Conservation (phyloP, 2,329 filamentous ascomycete species). For the Biscogniauxia sp. region DNA sequence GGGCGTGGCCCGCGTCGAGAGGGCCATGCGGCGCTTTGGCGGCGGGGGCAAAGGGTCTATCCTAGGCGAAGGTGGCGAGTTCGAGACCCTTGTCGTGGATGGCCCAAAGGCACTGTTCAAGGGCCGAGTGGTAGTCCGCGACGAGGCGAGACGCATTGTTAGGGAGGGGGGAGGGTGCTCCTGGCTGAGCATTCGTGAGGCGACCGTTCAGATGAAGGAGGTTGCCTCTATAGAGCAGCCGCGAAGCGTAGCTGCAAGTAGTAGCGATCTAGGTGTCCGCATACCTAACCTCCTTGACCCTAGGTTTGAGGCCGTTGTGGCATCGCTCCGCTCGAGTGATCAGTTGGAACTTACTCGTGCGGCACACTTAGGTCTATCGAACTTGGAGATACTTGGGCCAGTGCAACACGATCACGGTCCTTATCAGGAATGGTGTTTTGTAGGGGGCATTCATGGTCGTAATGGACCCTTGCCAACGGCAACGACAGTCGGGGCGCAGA, state of each 20-base stretch:
- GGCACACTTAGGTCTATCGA: constrained; percentile 3
- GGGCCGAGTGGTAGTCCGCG: constrained; percentile 62
- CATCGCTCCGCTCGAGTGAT: constrained; percentile 16
- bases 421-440: constrained; percentile 38
- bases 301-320: constrained; percentile 49
- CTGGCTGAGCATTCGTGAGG: constrained; percentile 64
- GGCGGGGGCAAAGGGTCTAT: constrained; percentile 64
- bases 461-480: constrained; percentile 4
- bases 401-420: not conserved
- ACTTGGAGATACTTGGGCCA: not conserved
- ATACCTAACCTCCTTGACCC: constrained; percentile 67
- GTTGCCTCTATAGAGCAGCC: constrained; percentile 1
- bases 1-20: constrained; percentile 47
- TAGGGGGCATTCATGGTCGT: constrained; percentile 26
- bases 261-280: constrained; percentile 37
- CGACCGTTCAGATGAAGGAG: constrained; percentile 49
- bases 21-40: constrained; percentile 66
- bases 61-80: constrained; percentile 91
- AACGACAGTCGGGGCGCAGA: constrained; percentile 46
- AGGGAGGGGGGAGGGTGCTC: constrained; percentile 73
- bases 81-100: constrained; percentile 85
- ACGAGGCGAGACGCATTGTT: constrained; percentile 51
- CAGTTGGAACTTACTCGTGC: constrained; percentile 4
- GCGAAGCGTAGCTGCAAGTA: constrained; percentile 9
- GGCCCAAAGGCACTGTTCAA: constrained; percentile 74